Base-by-base conservation (phyloP, 345 rosid species). In the Acer saccharum region DNA sequence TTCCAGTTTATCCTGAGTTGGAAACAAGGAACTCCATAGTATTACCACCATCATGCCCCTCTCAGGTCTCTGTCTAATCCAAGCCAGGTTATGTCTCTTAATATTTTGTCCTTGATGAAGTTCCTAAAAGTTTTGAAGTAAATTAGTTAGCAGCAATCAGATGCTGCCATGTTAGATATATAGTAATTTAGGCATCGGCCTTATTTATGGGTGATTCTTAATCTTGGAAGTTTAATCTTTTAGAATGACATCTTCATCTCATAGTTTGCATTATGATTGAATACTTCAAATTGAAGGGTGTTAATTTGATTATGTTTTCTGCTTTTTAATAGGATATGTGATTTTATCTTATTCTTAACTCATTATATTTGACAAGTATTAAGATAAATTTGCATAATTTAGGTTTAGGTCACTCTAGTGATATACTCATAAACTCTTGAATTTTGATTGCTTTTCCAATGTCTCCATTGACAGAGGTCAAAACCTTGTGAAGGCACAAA, bases 1-100 rank as follows among this genome's bases (percentile, higher is more conserved):
- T 95, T 83, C 88, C 86, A 2, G 85, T 95, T 82, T 86, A 85
- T 76, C 99, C 99, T 70, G 97, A 93, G 88, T 81, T 95, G 84
- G 99, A 93, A 81, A 87, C 92, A 12, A 93, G 94, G 69, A 93
- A 92, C 82, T 90, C 97, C 12, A 89, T 93, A 68, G 79, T 84
- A 50, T 84, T 91, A 54, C 99, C 98, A 6, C 89, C 94, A 12
- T 75, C 84, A 84, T 95, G 98, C 83, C 97, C 97, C 66, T 91
- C 97, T 77, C 91, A 90, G 98, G 98, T 95, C 84, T 69, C 73
- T 46, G 66, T 57, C 48, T 71, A 50, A 11, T 46, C 60, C 41
- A 35, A 16, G 63, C 57, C 65, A 58, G 43, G 70, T 57, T 66
- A 54, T 27, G 2, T 68, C 52, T 68, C 60, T 11, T 23, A 32